Conservation (phyloP, 2,329 filamentous ascomycete species). For the Sclerotinia minor region DNA sequence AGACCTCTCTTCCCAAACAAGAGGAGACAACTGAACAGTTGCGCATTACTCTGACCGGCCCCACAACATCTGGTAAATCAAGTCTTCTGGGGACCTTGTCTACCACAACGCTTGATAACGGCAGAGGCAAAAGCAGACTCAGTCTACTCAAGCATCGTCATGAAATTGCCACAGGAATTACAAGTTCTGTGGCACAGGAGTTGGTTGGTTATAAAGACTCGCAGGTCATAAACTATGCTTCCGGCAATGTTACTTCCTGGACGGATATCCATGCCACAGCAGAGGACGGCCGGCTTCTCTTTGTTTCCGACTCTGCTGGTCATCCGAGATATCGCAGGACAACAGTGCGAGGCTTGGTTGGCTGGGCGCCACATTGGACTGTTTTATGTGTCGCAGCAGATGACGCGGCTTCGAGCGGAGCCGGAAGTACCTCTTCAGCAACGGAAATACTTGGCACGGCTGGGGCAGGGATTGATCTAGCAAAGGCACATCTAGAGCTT, state of each 20-base stretch:
- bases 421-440: constrained; percentile 48
- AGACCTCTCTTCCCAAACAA: neutral
- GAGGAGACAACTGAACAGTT: constrained; percentile 60
- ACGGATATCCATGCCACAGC: constrained; percentile 85
- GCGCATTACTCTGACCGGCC: constrained; percentile 82
- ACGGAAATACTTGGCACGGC: constrained; percentile 54
- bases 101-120: constrained; percentile 86
- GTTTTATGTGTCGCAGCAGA: constrained; percentile 84
- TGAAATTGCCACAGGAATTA: constrained; percentile 87
- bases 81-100: constrained; percentile 85
- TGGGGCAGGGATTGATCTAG: constrained; percentile 65
- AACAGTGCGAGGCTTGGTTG: constrained; percentile 83
- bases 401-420: constrained; percentile 49
- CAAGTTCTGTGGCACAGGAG: constrained; percentile 92
- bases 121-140: constrained; percentile 83
- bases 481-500: constrained; percentile 77
- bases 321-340: constrained; percentile 88
- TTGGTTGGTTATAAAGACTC: constrained; percentile 75
- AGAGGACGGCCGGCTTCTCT: constrained; percentile 73
- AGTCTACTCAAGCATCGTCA: constrained; percentile 90
- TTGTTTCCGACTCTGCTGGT: constrained; percentile 89
- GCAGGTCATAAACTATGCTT: constrained; percentile 77
- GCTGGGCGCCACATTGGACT: constrained; percentile 95
- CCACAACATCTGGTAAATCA: constrained; percentile 90
- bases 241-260: constrained; percentile 87